Percentiles rank a stretch among this genome's conserved stretches.
These are phyloP conservation scores for Rhodamnia rubescens DNA, from an alignment of 345 rosid genomes.

Conservation along the genomic window DNA sequence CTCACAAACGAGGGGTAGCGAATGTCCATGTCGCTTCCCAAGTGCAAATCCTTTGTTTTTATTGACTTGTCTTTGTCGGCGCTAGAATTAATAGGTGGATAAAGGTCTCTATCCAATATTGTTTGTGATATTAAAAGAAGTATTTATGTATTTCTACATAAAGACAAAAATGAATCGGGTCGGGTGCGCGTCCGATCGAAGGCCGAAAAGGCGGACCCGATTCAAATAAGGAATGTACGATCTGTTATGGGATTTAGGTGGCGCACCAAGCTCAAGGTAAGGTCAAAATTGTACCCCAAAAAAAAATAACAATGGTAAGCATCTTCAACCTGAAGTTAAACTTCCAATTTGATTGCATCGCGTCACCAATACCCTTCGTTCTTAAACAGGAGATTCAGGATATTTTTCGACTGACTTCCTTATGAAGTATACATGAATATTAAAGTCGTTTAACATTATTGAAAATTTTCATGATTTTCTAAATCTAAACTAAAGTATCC, in stretches of 20 bases:
- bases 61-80: accelerated
- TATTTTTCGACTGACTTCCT: not conserved
- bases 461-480: not conserved
- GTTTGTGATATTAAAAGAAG: not conserved
- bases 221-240: not conserved
- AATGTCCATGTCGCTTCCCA: not conserved
- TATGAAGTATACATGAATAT: too few species aligned
- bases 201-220: not conserved
- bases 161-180: not conserved
- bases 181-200: not conserved
- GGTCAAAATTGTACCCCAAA: not conserved
- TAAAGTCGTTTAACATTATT: too few species aligned
- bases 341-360: not conserved
- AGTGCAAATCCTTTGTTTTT: not conserved
- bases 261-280: not conserved
- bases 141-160: not conserved
- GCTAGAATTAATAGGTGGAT: not conserved
- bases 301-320: not conserved
- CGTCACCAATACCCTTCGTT: not conserved
- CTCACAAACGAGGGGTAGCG: not conserved
- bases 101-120: not conserved
- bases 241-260: not conserved
- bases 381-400: not conserved
- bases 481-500: not conserved
- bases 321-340: not conserved